A percentile compares a stretch with the other conserved stretches of the same genome.
These are phyloP conservation scores for Rhizopus delemar DNA, from an alignment of 371 early-diverging fungal genomes.

Conservation along the genomic window DNA sequence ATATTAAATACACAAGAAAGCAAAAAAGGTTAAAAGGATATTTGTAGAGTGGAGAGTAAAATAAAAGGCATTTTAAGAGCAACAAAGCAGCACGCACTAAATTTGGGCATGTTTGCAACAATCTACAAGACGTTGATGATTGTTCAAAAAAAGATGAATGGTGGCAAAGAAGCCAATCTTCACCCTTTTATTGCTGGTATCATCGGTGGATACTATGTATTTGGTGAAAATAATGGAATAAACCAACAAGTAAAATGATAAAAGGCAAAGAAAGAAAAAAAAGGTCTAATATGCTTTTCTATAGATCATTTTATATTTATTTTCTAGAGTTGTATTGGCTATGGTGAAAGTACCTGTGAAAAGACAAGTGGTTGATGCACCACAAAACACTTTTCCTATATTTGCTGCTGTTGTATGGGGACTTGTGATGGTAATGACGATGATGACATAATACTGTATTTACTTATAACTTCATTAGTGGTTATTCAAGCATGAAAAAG, in stretches of 20 bases:
- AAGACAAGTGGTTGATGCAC: slow-evolving; percentile 69
- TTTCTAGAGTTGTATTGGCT: slow-evolving; percentile 88
- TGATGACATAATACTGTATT: background rate
- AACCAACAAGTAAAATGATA: slow-evolving; percentile 83
- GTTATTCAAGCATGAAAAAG: slow-evolving; percentile 87
- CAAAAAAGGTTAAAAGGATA: background rate
- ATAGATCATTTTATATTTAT: slow-evolving; percentile 92
- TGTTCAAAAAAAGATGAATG: slow-evolving; percentile 65
- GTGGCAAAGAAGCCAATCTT: slow-evolving; percentile 71
- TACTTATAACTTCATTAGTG: slow-evolving; percentile 25
- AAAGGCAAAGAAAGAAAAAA: background rate
- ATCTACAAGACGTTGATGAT: slow-evolving; percentile 92
- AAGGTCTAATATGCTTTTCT: background rate
- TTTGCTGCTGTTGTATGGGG: slow-evolving; percentile 97
- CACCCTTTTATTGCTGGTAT: slow-evolving; percentile 92
- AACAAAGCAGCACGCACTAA: slow-evolving; percentile 87
- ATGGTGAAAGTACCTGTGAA: slow-evolving; percentile 82
- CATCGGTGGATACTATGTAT: slow-evolving; percentile 94
- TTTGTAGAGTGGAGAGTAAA: slow-evolving; percentile 68
- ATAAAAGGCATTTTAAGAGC: slow-evolving; percentile 77
- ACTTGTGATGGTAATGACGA: slow-evolving; percentile 74
- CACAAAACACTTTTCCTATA: slow-evolving; percentile 81
- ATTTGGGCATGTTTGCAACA: slow-evolving; percentile 89
- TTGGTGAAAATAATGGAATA: slow-evolving; percentile 91
- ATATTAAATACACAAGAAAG: slow-evolving; percentile 4